A percentile compares a stretch with the other conserved stretches of the same genome.
Evolutionary conservation across 2,329 filamentous ascomycete genomes (phyloP).

Genomic region (Phyllachora maydis): DNA sequence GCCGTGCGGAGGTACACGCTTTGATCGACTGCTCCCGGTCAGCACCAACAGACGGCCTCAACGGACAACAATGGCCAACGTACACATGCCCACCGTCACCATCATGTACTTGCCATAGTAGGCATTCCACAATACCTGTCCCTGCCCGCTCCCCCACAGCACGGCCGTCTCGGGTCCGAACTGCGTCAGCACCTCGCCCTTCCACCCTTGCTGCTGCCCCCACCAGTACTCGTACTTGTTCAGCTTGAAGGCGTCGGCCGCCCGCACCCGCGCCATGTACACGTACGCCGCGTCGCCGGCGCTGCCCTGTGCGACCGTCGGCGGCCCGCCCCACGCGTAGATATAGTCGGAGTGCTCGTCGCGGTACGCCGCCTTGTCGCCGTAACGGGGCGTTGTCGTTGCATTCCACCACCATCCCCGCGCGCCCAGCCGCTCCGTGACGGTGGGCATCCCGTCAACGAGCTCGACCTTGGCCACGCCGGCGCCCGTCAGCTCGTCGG

Average conservation of each 20-base stretch:
- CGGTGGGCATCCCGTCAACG: conserved; percentile 12
- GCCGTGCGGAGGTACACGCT: conserved; percentile 9
- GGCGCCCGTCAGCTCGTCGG: conserved; percentile 13
- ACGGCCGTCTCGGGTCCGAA: conserved; percentile 15
- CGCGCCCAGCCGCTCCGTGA: conserved; percentile 12
- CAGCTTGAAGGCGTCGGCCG: conserved; percentile 14
- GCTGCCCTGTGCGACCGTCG: conserved; percentile 9
- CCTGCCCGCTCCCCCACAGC: conserved; percentile 16
- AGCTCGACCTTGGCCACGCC: conserved; percentile 15
- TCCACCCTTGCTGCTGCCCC: conserved; percentile 16
- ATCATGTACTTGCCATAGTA: conserved; percentile 14
- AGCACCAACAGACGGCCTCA: background rate
- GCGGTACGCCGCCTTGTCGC: conserved; percentile 15
- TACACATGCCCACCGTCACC: conserved; percentile 11
- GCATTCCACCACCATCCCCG: conserved; percentile 16
- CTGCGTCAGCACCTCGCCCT: conserved; percentile 8
- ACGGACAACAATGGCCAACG: conserved; percentile 1
- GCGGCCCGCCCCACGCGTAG: conserved; percentile 15
- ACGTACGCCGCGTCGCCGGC: conserved; percentile 9
- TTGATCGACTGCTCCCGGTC: conserved; percentile 2
- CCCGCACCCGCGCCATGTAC: conserved; percentile 15
- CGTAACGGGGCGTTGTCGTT: conserved; percentile 12
- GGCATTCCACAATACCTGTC: conserved; percentile 15
- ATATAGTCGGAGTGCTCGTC: conserved; percentile 14
- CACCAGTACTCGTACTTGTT: conserved; percentile 18